A percentile compares a stretch with the other conserved stretches of the same genome.
Conservation (phyloP, 2,329 filamentous ascomycete species). For the Ceratocystis papillata region DNA sequence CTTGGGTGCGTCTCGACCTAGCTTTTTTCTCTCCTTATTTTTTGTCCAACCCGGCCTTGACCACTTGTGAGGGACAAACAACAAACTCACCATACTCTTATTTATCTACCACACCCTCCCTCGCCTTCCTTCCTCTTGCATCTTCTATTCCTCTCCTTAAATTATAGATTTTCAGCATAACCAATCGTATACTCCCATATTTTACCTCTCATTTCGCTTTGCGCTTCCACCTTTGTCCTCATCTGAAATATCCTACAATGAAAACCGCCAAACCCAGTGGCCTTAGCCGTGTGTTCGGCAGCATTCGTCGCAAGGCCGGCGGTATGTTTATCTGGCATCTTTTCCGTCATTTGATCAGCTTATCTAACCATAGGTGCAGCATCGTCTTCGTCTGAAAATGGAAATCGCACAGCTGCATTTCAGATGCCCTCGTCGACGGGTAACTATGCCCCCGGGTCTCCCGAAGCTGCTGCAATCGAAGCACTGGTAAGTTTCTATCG, state of each 20-base stretch:
- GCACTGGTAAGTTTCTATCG: slow-evolving; percentile 17
- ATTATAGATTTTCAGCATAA: not conserved
- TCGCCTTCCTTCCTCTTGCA: too few relatives aligned
- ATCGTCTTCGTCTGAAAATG: slow-evolving; percentile 5
- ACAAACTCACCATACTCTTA: not conserved
- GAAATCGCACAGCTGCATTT: not conserved
- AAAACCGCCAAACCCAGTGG: slow-evolving; percentile 21
- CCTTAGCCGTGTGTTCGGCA: slow-evolving; percentile 20
- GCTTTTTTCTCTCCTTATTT: slow-evolving; percentile 9
- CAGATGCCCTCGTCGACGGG: slow-evolving; percentile 8
- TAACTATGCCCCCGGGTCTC: slow-evolving; percentile 19
- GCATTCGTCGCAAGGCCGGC: slow-evolving; percentile 20
- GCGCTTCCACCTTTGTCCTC: not conserved
- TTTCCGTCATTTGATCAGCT: not conserved
- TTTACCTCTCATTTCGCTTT: too few relatives aligned
- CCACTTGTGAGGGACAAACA: not conserved
- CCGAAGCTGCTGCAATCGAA: slow-evolving; percentile 21
- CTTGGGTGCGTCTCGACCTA: not conserved
- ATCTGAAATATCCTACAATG: not conserved
- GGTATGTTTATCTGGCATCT: not conserved
- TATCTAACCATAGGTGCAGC: not conserved
- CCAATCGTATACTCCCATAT: not conserved
- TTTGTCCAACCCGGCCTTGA: not conserved
- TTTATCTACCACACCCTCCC: not conserved
- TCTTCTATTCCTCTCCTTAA: not conserved